Evolutionary conservation across 176 grass and related monocot genomes (phyloP), one percentile per base, ranked within the genome.

Genomic region (Puya raimondii): DNA sequence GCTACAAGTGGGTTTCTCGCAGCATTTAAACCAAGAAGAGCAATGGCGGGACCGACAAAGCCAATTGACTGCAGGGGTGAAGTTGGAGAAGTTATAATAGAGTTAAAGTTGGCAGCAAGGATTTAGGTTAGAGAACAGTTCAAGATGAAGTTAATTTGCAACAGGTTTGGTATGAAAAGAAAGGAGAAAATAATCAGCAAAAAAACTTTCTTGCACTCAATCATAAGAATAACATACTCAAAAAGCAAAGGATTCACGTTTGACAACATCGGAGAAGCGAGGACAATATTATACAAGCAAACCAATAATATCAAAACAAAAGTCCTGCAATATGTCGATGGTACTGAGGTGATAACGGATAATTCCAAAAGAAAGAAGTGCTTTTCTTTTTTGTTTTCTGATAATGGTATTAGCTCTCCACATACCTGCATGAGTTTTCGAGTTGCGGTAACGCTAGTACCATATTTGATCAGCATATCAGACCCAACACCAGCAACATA

Each of bases 401-500:
- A 42, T 42, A 42, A 42, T 33, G 29, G 29, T 42, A 42, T 42
- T 61, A 18, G 21, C 9, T 61, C 56, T 22, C 64, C 79, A 74
- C 49, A 7, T 73, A 97, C 94, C 94, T 97, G 94, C 89, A 93
- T 97, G 68, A 92, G 83, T 84, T 97, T 97, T 82, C 89, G 84
- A 71, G 94, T 92, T 49, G 78, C 72, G 76, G 89, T 92, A 74
- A 92, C 74, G 70, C 78, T 86, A 56, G 83, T 83, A 54, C 89
- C 94, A 79, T 87, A 88, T 70, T 77, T 81, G 72, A 93, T 90
- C 74, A 97, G 80, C 63, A 63, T 80, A 48, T 97, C 94, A 1
- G 89, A 97, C 23, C 83, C 72, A 65, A 75, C 74, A 81, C 89
- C 94, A 61, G 89, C 89, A 70, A 92, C 77, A 64, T 90, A 97